Conservation (phyloP, 1,284 basidiomycete genomes). For the Tylopilus sp. region DNA sequence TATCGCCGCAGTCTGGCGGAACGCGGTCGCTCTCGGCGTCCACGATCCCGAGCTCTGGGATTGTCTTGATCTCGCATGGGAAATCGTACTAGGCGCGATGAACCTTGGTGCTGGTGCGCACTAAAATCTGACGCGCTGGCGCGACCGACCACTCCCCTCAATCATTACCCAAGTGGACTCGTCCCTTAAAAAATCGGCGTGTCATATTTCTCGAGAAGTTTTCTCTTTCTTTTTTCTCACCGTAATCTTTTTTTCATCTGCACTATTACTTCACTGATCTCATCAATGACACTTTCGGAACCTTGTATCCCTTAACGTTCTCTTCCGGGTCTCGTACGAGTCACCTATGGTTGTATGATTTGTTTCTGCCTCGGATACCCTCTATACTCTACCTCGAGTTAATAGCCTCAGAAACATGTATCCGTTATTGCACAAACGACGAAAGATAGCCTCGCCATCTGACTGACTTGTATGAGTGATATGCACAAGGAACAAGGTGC, state of each 20-base stretch:
- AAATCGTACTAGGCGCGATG: constrained; percentile 62
- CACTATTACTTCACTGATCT: constrained; percentile 18
- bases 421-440: constrained; percentile 23
- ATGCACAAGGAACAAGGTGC: background rate
- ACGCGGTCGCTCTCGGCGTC: constrained; percentile 66
- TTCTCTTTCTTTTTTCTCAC: constrained; percentile 17
- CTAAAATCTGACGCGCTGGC: constrained; percentile 23
- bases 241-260: constrained; percentile 26
- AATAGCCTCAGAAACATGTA: constrained; percentile 31
- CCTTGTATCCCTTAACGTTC: constrained; percentile 27
- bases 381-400: constrained; percentile 26
- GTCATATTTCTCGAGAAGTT: constrained; percentile 13
- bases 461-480: background rate
- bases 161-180: constrained; percentile 21
- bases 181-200: constrained; percentile 11
- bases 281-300: constrained; percentile 21
- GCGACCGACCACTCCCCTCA: constrained; percentile 12
- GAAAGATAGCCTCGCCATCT: constrained; percentile 3
- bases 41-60: constrained; percentile 65
- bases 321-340: constrained; percentile 10
- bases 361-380: constrained; percentile 26
- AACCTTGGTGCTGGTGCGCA: constrained; percentile 47
- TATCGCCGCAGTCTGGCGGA: constrained; percentile 71
- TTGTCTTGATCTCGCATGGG: constrained; percentile 68
- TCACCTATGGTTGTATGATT: constrained; percentile 18